Evolutionary conservation across 2,329 filamentous ascomycete genomes (phyloP).

Genomic region (Sporothrix globosa): DNA sequence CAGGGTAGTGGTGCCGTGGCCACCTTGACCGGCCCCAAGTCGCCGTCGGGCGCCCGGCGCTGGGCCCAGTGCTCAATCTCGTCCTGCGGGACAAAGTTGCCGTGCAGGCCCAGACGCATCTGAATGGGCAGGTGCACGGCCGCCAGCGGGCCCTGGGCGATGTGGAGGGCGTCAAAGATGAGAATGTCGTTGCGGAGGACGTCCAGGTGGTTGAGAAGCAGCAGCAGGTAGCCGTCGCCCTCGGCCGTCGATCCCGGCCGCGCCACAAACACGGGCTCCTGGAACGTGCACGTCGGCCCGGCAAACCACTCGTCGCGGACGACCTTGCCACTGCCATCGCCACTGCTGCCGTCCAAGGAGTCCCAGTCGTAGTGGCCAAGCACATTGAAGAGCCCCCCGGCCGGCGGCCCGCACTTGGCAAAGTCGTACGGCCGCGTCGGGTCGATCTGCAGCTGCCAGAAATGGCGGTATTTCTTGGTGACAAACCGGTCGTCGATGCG

Average conservation of each 20-base stretch:
- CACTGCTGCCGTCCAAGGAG: conserved; percentile 37
- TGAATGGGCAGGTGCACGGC: conserved; percentile 49
- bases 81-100: conserved; percentile 49
- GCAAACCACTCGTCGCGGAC: conserved; percentile 50
- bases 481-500: conserved; percentile 54
- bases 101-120: conserved; percentile 49
- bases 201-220: conserved; percentile 52
- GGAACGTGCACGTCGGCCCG: conserved; percentile 52
- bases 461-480: conserved; percentile 51
- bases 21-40: conserved; percentile 46
- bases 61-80: conserved; percentile 51
- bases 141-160: conserved; percentile 47
- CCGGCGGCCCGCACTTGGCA: conserved; percentile 48
- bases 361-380: conserved; percentile 52
- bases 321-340: conserved; percentile 42
- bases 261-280: conserved; percentile 59
- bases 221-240: conserved; percentile 56
- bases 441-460: conserved; percentile 51
- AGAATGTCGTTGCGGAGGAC: conserved; percentile 50
- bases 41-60: conserved; percentile 43
- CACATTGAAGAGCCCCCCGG: conserved; percentile 52
- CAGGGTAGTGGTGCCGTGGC: conserved; percentile 47
- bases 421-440: conserved; percentile 49
- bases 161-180: conserved; percentile 49
- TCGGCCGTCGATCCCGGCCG: conserved; percentile 47